Conservation (phyloP, 331 rosid species). For the Ulmus americana region DNA sequence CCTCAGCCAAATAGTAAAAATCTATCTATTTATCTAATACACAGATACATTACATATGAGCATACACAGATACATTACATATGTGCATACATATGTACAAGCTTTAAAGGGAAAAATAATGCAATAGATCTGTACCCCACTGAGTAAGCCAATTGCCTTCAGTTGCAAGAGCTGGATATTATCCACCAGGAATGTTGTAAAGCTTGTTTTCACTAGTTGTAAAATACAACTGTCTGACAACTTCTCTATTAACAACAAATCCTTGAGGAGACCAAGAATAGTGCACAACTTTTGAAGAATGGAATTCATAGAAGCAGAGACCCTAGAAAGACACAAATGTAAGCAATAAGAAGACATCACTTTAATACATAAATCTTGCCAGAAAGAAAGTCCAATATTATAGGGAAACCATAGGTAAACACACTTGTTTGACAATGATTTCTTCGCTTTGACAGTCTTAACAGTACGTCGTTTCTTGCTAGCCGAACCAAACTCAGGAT, state of each 20-base stretch:
- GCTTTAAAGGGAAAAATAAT: slow-evolving; percentile 18
- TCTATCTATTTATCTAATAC: neutral
- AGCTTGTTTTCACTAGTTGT: slow-evolving; percentile 85
- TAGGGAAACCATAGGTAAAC: slow-evolving; percentile 20
- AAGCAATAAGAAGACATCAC: slow-evolving; percentile 18
- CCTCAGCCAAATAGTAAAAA: neutral
- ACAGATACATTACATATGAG: slow-evolving; percentile 3
- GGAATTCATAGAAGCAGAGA: slow-evolving; percentile 66
- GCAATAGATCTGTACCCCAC: slow-evolving; percentile 58
- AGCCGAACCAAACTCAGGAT: slow-evolving; percentile 70
- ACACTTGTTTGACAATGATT: slow-evolving; percentile 65
- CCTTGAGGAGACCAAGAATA: slow-evolving; percentile 81
- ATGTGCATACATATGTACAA: slow-evolving; percentile 15
- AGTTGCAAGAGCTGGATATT: slow-evolving; percentile 93
- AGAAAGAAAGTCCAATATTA: slow-evolving; percentile 11
- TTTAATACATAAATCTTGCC: slow-evolving; percentile 9
- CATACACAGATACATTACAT: neutral
- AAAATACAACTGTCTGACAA: slow-evolving; percentile 94
- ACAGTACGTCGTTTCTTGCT: slow-evolving; percentile 73
- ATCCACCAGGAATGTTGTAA: slow-evolving; percentile 86
- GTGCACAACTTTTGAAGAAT: slow-evolving; percentile 97
- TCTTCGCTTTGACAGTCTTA: slow-evolving; percentile 62
- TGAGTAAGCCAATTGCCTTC: slow-evolving; percentile 80
- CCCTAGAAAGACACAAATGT: slow-evolving; percentile 46
- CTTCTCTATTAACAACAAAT: slow-evolving; percentile 79